A percentile compares a stretch with the other conserved stretches of the same genome.
phyloP scores from a whole-genome alignment of 2,329 filamentous ascomycete genomes.

The Phialophora chinensis region DNA sequence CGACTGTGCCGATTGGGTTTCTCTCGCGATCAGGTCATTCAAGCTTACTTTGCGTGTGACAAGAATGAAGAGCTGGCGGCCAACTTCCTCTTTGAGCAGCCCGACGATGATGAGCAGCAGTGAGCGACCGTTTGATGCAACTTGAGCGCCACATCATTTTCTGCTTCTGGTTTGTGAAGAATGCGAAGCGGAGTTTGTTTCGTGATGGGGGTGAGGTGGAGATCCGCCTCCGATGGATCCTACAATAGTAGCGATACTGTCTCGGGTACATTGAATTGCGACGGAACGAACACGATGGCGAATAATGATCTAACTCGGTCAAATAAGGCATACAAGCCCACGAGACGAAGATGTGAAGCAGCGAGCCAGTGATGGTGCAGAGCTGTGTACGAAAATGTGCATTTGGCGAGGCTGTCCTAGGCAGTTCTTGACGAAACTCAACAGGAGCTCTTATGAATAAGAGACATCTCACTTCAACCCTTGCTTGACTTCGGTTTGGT shows the following conservation, averaged over 20 bases:
- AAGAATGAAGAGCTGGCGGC: constrained; percentile 99
- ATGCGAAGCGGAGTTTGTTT: background rate
- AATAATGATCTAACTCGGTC: background rate
- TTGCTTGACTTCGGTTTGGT: background rate
- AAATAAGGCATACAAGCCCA: background rate
- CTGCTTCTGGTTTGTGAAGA: background rate
- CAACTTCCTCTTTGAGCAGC: constrained; percentile 97
- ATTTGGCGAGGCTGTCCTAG: background rate
- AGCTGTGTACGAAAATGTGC: background rate
- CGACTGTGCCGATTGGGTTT: constrained; percentile 94
- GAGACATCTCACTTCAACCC: background rate
- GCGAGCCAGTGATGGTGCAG: background rate
- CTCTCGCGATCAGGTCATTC: constrained; percentile 88
- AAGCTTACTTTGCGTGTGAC: constrained; percentile 98
- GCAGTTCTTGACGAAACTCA: background rate
- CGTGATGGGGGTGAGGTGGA: background rate
- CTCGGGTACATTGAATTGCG: background rate
- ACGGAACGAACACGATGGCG: background rate
- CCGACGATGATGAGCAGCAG: constrained; percentile 67
- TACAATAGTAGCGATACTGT: background rate
- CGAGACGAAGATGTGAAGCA: background rate
- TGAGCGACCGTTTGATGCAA: constrained; percentile 15
- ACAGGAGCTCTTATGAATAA: background rate
- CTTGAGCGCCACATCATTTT: constrained; percentile 10
- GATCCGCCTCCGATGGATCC: background rate